Percentiles rank a stretch among this genome's conserved stretches.
phyloP scores from a whole-genome alignment of 1,284 basidiomycete genomes.

The Ustilago hordei region DNA sequence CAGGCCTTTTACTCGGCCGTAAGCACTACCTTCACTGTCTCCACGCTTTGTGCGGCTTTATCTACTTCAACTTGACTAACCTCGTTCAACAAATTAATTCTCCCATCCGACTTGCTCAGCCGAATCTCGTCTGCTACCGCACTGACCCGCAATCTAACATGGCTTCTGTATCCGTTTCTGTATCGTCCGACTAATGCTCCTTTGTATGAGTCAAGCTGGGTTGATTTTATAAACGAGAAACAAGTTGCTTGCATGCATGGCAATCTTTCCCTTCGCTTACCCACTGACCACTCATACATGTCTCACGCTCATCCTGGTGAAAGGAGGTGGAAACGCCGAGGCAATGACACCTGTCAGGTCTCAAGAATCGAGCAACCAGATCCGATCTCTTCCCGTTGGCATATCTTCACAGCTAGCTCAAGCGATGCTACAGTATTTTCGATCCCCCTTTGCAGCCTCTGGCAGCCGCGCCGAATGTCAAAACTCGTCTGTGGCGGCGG shows the following conservation, averaged over 20 bases:
- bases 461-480: no score
- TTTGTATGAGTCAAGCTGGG: no score
- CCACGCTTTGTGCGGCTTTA: no score
- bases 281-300: neutral
- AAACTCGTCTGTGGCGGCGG: no score
- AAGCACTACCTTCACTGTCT: no score
- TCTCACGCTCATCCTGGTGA: neutral
- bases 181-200: no score
- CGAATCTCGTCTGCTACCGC: neutral
- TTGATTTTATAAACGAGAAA: neutral
- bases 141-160: no score
- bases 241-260: constrained; percentile 2
- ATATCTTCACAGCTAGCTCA: neutral
- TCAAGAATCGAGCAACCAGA: neutral
- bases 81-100: neutral
- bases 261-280: neutral
- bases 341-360: neutral
- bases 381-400: neutral
- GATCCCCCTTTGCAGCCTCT: no score
- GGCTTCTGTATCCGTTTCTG: no score
- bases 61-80: no score
- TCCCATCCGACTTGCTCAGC: neutral
- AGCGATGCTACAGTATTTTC: neutral
- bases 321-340: neutral
- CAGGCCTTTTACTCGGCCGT: no score